Conservation (phyloP, 2,329 filamentous ascomycete species). For the Plectosphaerella plurivora region DNA sequence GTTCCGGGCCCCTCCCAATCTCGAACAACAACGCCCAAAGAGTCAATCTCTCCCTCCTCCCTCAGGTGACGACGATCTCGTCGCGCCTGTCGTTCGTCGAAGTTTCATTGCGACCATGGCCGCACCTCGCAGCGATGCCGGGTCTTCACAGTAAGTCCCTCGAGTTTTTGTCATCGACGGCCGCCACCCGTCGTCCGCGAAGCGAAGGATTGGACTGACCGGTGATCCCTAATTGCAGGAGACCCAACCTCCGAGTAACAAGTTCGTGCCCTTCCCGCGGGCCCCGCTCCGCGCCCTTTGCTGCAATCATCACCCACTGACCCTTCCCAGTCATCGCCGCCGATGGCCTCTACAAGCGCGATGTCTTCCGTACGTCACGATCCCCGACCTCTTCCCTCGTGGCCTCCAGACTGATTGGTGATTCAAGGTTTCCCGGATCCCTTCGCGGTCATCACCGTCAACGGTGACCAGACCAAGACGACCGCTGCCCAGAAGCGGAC, state of each 20-base stretch:
- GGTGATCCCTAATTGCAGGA: constrained; percentile 17
- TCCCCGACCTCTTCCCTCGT: neutral
- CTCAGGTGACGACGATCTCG: constrained; percentile 9
- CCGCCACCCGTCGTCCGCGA: neutral
- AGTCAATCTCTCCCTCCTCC: neutral
- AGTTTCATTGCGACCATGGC: neutral
- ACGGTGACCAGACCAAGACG: constrained; percentile 97
- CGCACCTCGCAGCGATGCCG: neutral
- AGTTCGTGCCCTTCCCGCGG: constrained; percentile 53
- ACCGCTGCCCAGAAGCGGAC: constrained; percentile 96
- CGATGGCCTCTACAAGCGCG: constrained; percentile 96
- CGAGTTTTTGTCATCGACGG: neutral
- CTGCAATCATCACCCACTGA: constrained; percentile 2
- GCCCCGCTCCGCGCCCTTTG: constrained; percentile 10
- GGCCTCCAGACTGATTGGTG: neutral
- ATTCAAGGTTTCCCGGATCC: constrained; percentile 87
- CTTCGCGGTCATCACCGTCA: constrained; percentile 94
- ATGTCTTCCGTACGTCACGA: constrained; percentile 85
- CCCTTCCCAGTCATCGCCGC: constrained; percentile 80
- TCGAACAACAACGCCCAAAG: constrained; percentile 2
- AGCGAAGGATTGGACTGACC: neutral
- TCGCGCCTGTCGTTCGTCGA: constrained; percentile 4
- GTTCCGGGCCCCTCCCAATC: neutral
- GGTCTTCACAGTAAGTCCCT: neutral
- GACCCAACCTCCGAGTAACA: constrained; percentile 87